Base-by-base conservation (phyloP, 371 early-diverging fungal species). In the Mortierella sp. region DNA sequence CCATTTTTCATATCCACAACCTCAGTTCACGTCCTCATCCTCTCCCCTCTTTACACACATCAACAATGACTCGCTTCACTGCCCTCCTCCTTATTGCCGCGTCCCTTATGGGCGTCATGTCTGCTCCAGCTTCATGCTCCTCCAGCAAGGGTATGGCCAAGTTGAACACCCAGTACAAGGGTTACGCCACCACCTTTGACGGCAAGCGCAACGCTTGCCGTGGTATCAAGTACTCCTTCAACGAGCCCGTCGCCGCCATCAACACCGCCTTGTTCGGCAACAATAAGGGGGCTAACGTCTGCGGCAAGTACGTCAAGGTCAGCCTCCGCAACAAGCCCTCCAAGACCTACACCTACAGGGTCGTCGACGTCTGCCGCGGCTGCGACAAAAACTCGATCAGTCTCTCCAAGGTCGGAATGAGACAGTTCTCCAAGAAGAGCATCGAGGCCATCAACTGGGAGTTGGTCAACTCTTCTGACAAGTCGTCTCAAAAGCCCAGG, bases 221-320 rank as follows among this genome's bases (percentile, higher is more conserved):
- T 18, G 82, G 74, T 1, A 71, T 85, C 71, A 38, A 76, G 54
- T 85, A 81, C 72, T 72, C 85, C 12, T 29, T 65, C 48, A 75
- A 79, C 24, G 85, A 81, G 46, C 73, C 74, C 44, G 38, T 81
- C 46, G 85, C 72, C 27, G 75, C 77, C 44, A 44, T 85, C 65
- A 81, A 74, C 55, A 16, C 76, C n/a, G 71, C 74, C 41, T 43
- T 68, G 72, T 81, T 85, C 60, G 75, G 71, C 43, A 65, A 56
- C 75, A 73, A 58, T 43, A 65, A 72, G 56, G 72, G 60, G 3
- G 60, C 70, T 16, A 73, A 76, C 16, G 74, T 74, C 51, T 85
- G 85, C 58, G 85, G 77, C 74, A 81, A 81, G 75, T 81, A 78
- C 55, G 77, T 85, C 56, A 78, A 81, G 68, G 72, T 76, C 51